A percentile compares a stretch with the other conserved stretches of the same genome.
phyloP scores from a whole-genome alignment of 2,329 filamentous ascomycete species.

The Scedosporium dehoogii region DNA sequence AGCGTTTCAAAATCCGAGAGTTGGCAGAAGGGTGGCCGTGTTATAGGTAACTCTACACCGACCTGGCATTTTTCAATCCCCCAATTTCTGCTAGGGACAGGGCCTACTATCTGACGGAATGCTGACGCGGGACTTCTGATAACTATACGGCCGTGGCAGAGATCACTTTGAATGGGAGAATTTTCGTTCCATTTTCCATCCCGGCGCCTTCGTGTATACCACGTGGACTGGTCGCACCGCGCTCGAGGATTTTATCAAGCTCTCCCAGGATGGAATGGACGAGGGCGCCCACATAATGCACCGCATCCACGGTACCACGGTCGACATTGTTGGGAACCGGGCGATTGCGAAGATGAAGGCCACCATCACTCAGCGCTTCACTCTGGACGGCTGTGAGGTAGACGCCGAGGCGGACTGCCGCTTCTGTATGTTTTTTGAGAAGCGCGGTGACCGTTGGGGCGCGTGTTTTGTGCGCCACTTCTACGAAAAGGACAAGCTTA shows the following conservation, averaged over 20 bases:
- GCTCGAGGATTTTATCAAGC: background rate
- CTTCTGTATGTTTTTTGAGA: background rate
- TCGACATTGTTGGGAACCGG: background rate
- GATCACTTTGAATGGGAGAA: constrained; percentile 44
- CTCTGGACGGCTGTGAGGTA: background rate
- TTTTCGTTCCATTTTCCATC: constrained; percentile 37
- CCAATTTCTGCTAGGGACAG: background rate
- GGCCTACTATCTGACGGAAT: background rate
- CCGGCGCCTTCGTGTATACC: constrained; percentile 36
- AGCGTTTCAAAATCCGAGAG: constrained; percentile 35
- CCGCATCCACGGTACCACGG: background rate
- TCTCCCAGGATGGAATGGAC: background rate
- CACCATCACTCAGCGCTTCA: background rate
- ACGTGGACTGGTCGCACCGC: constrained; percentile 25
- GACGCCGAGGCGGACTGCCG: background rate
- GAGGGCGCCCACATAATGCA: background rate
- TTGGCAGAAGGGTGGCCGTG: constrained; percentile 39
- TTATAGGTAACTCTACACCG: constrained; percentile 23
- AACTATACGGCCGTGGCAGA: constrained; percentile 15
- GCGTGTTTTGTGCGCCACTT: background rate
- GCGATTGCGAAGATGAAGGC: background rate
- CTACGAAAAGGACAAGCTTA: background rate
- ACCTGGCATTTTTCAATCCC: background rate
- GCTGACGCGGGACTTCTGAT: background rate
- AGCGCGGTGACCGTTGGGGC: background rate